Evolutionary conservation across 805 yeast genomes (phyloP), one percentile per base, ranked within the genome.

Genomic region (Kodamaea kakaduensis): DNA sequence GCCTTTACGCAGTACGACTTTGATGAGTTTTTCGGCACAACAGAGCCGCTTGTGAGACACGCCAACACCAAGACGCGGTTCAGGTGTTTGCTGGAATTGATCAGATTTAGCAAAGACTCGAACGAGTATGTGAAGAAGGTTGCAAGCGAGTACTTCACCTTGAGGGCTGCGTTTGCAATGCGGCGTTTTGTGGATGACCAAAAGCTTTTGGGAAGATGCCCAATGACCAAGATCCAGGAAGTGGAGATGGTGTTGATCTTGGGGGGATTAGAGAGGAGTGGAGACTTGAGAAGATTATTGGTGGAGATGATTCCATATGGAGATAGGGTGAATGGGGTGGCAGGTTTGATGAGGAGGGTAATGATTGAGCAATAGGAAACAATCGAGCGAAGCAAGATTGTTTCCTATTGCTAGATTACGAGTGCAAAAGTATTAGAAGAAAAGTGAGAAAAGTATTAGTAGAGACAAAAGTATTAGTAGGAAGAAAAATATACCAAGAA

Each of bases 131-230:
- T 31, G 43, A 46, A 45, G n/a, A 32, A 33, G 19, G 41, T 47
- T 9, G 38, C 50, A 26, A 45, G 46, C 34, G 39, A 45, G 2
- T 81, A 64, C 45, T 64, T 84, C 20, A 56, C 75, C 0, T 66
- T 78, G 13, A 66, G 95, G 25, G 60, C 73, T 17, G 76, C 83
- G 0, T 68, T 84, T 41, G 70, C 77, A 0, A 57, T 89, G 28
- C 67, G 82, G 37, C 74, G 82, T 40, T 79, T 75, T 42, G 61
- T 84, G 5, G 75, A 81, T 10, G 88, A 84, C 44, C 73, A 70
- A 33, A 72, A 68, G 20, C 58, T 88, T 9, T 51, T 81, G 5
- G 75, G 78, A 22, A 63, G 56, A 19, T 73, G 73, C 34, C 97
- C 97, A 1, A 61, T 84, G 10, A 75, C 90, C 0, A 67, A 71